Percentiles rank a stretch among this genome's conserved stretches.
phyloP scores from a whole-genome alignment of 2,329 filamentous ascomycete species.

The Penicillium nordicum region DNA sequence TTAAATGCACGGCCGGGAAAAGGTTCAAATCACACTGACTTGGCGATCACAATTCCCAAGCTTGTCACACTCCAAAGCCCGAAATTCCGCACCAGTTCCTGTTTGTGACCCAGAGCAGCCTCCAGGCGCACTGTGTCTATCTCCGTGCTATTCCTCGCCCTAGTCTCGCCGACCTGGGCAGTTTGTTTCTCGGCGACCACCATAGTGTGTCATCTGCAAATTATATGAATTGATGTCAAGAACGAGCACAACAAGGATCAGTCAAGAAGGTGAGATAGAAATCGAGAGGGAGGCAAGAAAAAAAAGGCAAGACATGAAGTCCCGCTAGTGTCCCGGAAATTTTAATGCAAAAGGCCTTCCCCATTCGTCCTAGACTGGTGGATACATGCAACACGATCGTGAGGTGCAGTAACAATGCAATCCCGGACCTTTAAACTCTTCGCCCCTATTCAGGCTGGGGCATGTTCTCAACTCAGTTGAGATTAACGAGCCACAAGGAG shows the following conservation, averaged over 20 bases:
- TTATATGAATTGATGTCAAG: background rate
- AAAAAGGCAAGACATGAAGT: background rate
- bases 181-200: background rate
- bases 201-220: background rate
- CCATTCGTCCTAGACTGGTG: background rate
- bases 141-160: background rate
- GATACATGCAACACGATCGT: background rate
- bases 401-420: background rate
- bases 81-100: constrained; percentile 58
- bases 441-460: background rate
- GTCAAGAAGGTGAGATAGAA: too few species aligned
- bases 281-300: background rate
- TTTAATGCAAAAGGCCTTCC: background rate
- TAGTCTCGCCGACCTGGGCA: background rate
- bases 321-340: background rate
- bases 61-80: constrained; percentile 55
- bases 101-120: constrained; percentile 49
- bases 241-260: background rate
- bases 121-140: constrained; percentile 26
- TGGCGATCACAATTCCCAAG: constrained; percentile 54
- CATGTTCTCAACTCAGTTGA: background rate
- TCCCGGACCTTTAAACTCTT: background rate
- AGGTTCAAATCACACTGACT: constrained; percentile 16
- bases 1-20: background rate
- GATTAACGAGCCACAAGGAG: background rate